Evolutionary conservation across 2,329 filamentous ascomycete species (phyloP), one percentile per base, ranked within the genome.

Genomic region (Penicillium griseofulvum): DNA sequence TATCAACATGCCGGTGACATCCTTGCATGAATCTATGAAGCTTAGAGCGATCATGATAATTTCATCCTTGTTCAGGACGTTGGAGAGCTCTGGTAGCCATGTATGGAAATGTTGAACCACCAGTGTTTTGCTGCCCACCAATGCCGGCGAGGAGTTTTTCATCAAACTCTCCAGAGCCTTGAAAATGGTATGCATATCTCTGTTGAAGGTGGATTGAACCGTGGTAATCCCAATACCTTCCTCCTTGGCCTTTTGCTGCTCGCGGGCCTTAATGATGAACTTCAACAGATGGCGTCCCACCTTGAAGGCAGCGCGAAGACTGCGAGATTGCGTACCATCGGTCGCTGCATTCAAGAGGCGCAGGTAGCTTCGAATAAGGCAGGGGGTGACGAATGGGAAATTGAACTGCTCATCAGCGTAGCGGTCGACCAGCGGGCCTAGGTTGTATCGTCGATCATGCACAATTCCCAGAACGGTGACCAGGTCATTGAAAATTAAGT

Each of bases 91-190:
- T 0, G 94, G 93, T n/a, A 99, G 79, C 94, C 94, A 99, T 0
- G 90, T 89, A 69, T 97, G 93, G 71, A 97, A 96, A 71, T 97
- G 91, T 73, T 99, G 94, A 12, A 97, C 91, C 2, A 95, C 87
- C 47, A 99, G 79, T 0, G 94, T 97, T 75, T 99, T 96, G 60
- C 90, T 97, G 33, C 94, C 94, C 14, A 97, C 89, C 24, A 97
- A 78, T 17, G 92, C 87, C 0, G 94, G 89, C 2, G 91, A 89
- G 1, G 86, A 81, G 71, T 91, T 96, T 57, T 87, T 86, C 90
- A 99, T 97, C 75, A 99, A 84, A 16, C 83, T 81, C 73, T 97
- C 91, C 24, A 99, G 80, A 1, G 90, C 89, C 69, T 91, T 92
- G 78, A 97, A 97, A 36, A 97, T 91, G 33, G 83, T 86, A 58